Evolutionary conservation across 1,284 basidiomycete genomes (phyloP).

Genomic region (Ustilago curta): DNA sequence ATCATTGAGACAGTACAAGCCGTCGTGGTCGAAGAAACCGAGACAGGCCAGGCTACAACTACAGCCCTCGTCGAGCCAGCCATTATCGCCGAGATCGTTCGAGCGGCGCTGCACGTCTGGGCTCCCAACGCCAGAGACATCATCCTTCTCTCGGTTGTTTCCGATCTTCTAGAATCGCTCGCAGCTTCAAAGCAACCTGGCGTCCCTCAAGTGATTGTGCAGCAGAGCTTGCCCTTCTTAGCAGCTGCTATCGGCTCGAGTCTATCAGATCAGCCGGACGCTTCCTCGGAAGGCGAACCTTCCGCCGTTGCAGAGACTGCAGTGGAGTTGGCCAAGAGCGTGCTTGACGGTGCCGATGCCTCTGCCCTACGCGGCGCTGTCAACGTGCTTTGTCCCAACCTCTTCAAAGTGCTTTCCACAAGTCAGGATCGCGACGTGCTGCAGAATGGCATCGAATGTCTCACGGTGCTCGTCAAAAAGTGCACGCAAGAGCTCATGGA

Average conservation of each 20-base stretch:
- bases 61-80: conserved; percentile 35
- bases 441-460: conserved; percentile 83
- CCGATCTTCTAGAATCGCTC: conserved; percentile 80
- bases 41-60: conserved; percentile 23
- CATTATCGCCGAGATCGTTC: conserved; percentile 52
- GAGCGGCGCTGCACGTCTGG: conserved; percentile 78
- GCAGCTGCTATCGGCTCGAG: conserved; percentile 75
- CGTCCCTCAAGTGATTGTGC: conserved; percentile 79
- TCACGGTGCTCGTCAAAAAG: conserved; percentile 87
- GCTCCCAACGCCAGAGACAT: conserved; percentile 81
- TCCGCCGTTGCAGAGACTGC: conserved; percentile 71
- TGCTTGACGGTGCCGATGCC: conserved; percentile 78
- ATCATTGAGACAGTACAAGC: conserved; percentile 86
- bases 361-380: conserved; percentile 82
- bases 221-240: conserved; percentile 79
- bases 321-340: conserved; percentile 75
- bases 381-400: conserved; percentile 36
- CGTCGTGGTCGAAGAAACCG: conserved; percentile 79
- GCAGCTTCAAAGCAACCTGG: conserved; percentile 71
- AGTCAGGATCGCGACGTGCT: conserved; percentile 56
- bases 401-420: conserved; percentile 37
- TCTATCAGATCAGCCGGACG: conserved; percentile 26
- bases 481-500: conserved; percentile 82
- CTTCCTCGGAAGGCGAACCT: conserved; percentile 24
- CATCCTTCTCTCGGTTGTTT: conserved; percentile 85